Percentiles rank a stretch among this genome's conserved stretches.
Evolutionary conservation across 2,329 filamentous ascomycete species (phyloP).

Genomic region (Colletotrichum lupini): DNA sequence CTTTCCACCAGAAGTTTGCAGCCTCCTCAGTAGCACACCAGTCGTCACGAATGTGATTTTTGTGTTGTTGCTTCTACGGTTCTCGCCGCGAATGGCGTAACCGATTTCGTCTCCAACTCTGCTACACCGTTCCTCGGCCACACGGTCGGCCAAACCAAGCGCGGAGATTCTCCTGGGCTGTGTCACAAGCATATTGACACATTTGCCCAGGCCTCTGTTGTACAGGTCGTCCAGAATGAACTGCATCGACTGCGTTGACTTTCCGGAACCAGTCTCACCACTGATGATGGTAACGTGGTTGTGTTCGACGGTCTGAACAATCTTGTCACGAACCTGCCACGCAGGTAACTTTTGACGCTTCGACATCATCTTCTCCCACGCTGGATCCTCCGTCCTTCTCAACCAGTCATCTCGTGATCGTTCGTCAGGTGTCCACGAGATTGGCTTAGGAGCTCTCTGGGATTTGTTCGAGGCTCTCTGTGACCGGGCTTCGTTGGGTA

Average conservation of each 20-base stretch:
- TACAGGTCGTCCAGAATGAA: conserved; percentile 96
- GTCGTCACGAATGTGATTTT: conserved; percentile 97
- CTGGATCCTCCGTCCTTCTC: conserved; percentile 70
- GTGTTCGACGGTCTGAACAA: conserved; percentile 78
- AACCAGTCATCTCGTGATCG: conserved; percentile 77
- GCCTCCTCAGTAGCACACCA: conserved; percentile 86
- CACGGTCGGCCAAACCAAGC: conserved; percentile 91
- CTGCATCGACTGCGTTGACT: conserved; percentile 96
- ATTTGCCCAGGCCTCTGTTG: conserved; percentile 75
- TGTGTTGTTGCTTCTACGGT: conserved; percentile 77
- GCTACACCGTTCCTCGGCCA: conserved; percentile 89
- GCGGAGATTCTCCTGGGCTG: conserved; percentile 96
- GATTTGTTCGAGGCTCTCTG: conserved; percentile 40
- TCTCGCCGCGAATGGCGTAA: conserved; percentile 92
- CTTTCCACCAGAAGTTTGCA: conserved; percentile 89
- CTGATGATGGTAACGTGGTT: conserved; percentile 96
- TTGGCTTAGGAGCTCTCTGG: conserved; percentile 64
- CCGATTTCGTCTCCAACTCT: conserved; percentile 88
- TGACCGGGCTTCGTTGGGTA: conserved; percentile 43
- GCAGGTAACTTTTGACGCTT: conserved; percentile 83
- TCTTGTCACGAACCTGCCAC: conserved; percentile 83
- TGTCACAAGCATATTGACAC: conserved; percentile 92
- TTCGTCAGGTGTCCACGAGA: conserved; percentile 71
- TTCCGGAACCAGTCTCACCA: conserved; percentile 95
- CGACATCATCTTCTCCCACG: conserved; percentile 79